Base-by-base conservation (phyloP, 306 rosid genomes). In the Castanea sativa region DNA sequence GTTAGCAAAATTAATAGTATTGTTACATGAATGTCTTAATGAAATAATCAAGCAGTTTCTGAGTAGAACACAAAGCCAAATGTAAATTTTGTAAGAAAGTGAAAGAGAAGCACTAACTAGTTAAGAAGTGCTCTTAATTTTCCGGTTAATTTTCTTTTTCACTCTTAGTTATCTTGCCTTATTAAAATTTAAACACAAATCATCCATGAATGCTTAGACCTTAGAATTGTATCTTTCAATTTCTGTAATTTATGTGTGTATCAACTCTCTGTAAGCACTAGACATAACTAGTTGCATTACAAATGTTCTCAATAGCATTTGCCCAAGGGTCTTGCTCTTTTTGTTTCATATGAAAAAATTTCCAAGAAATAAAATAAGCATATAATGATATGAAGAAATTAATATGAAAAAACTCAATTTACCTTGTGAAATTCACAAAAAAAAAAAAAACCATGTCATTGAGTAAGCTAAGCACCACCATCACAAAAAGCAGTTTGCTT, bases 381-480 rank as follows among this genome's bases (percentile, higher is more conserved):
- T 65, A 0, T 18, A 1, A 18, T 65, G 4, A 2, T 15, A 32
- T 32, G 23, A 12, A 6, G 15, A 3, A 16, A 16, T 55, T 43
- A 69, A 23, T 63, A 1, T 32, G 19, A 65, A 65, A 65, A n/a
- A 55, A 65, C 23, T 79, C 70, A 30, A 78, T 93, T 83, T 88
- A 91, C 99, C 16, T 43, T 1, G 83, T 88, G 95, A 83, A 90
- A 87, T 73, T 89, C 72, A 51, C 56, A 76, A 85, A 73, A 86
- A 74, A 55, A 84, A 85, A 76, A 55, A 84, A 85, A 73, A 86
- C 86, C 77, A 25, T 19, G 92, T 82, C 73, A 43, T 86, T 27
- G 87, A 71, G 76, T 43, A 85, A 33, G 86, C 27, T 73, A 77
- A 35, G 41, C 2, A 43, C 93, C 95, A 85, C 84, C 82, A 78